Conservation (phyloP, 495 filamentous ascomycete species). For the Podospora comata region DNA sequence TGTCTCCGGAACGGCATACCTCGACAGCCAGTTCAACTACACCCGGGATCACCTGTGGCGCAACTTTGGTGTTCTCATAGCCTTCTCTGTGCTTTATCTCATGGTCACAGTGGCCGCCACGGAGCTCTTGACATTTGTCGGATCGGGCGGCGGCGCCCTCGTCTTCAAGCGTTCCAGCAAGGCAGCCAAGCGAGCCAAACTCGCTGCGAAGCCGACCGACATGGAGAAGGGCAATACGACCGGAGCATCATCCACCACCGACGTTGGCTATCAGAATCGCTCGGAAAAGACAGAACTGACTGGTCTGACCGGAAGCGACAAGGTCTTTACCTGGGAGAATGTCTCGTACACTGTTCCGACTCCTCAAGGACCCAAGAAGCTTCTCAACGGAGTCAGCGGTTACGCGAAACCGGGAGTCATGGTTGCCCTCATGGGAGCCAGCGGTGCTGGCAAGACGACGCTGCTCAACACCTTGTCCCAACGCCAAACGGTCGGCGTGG, state of each 20-base stretch:
- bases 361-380: slow-evolving; percentile 50
- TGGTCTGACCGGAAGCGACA: slow-evolving; percentile 20
- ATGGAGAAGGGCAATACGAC: slow-evolving; percentile 43
- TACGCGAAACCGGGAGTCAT: slow-evolving; percentile 79
- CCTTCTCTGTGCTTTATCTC: slow-evolving; percentile 67
- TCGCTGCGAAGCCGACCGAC: slow-evolving; percentile 22
- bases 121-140: slow-evolving; percentile 51
- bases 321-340: slow-evolving; percentile 60
- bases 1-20: slow-evolving; percentile 59
- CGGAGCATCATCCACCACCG: slow-evolving; percentile 24
- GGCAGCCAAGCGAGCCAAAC: slow-evolving; percentile 31
- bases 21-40: slow-evolving; percentile 56
- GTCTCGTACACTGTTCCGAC: slow-evolving; percentile 64
- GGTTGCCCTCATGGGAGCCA: slow-evolving; percentile 80
- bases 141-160: slow-evolving; percentile 31
- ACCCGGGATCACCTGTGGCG: slow-evolving; percentile 68
- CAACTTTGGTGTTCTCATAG: slow-evolving; percentile 73
- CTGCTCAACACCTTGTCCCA: slow-evolving; percentile 68
- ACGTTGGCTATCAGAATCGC: slow-evolving; percentile 37
- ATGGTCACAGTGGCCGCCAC: slow-evolving; percentile 61
- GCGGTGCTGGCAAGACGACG: slow-evolving; percentile 75
- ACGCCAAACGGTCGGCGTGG: slow-evolving; percentile 67
- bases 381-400: slow-evolving; percentile 70
- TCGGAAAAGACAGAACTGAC: slow-evolving; percentile 16
- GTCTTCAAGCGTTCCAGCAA: slow-evolving; percentile 36